Percentiles rank a stretch among this genome's conserved stretches.
These are phyloP conservation scores for Volvox reticuliferus DNA, from an alignment of 139 green algal genomes.

Conservation along the genomic window DNA sequence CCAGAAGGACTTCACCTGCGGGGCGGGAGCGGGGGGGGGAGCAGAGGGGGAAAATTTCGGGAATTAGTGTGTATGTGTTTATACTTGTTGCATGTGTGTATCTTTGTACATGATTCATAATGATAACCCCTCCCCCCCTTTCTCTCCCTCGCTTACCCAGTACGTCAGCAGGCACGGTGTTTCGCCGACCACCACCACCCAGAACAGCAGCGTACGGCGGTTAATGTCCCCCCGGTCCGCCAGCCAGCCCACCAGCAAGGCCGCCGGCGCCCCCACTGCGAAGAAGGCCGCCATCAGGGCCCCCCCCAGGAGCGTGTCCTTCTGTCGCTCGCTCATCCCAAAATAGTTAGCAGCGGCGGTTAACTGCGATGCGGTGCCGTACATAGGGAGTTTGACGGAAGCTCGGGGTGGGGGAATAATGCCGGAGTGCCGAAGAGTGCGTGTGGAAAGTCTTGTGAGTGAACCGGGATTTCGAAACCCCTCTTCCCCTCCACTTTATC, in stretches of 20 bases:
- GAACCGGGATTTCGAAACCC: too few species aligned
- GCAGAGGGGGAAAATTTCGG: neutral
- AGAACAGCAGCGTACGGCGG: conserved; percentile 78
- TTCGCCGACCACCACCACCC: conserved; percentile 78
- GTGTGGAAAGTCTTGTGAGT: too few species aligned
- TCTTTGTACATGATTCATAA: too few species aligned
- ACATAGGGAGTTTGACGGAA: too few species aligned
- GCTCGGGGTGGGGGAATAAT: too few species aligned
- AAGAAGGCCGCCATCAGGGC: conserved; percentile 88
- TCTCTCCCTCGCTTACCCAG: conserved; percentile 54
- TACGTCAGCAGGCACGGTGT: conserved; percentile 81
- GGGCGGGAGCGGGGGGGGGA: neutral
- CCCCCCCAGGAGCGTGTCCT: conserved; percentile 82
- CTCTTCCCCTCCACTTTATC: too few species aligned
- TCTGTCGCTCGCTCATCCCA: conserved; percentile 71
- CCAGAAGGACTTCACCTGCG: conserved; percentile 79
- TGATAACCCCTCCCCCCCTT: neutral
- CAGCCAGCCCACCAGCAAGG: conserved; percentile 83
- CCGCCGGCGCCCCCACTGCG: conserved; percentile 82
- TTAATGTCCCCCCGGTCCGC: conserved; percentile 68
- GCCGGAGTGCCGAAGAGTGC: too few species aligned
- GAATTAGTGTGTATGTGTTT: too few species aligned
- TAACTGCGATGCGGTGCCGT: conserved; percentile 45
- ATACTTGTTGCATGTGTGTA: too few species aligned
- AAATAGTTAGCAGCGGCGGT: conserved; percentile 70